These are phyloP conservation scores for Vanrija sp. DNA, from an alignment of 1,284 basidiomycete genomes.

Conservation along the genomic window DNA sequence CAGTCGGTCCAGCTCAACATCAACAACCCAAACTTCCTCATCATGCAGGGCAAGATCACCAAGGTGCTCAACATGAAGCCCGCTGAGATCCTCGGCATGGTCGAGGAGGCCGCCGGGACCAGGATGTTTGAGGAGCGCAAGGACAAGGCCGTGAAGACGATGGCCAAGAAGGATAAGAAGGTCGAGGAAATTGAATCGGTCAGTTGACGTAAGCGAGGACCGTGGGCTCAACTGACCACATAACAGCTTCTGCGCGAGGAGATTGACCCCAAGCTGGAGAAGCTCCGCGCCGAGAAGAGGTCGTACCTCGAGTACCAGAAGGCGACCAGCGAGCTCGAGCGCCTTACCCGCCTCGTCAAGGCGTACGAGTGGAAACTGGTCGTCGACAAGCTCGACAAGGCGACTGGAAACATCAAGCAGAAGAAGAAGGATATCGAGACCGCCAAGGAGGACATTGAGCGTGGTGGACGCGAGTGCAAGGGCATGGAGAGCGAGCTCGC, in stretches of 20 bases:
- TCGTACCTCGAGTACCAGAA: conserved; percentile 90
- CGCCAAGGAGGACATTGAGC: conserved; percentile 44
- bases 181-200: conserved; percentile 79
- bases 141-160: conserved; percentile 94
- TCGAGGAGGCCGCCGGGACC: conserved; percentile 97
- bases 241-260: conserved; percentile 71
- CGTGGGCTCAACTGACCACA: not conserved
- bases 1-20: conserved; percentile 98
- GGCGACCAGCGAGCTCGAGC: conserved; percentile 80
- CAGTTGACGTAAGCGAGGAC: conserved; percentile 17
- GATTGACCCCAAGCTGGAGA: conserved; percentile 91
- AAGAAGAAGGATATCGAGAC: conserved; percentile 37
- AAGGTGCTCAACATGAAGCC: conserved; percentile 99
- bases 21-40: conserved; percentile 99
- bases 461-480: conserved; percentile 53
- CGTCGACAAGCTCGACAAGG: conserved; percentile 56
- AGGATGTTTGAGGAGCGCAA: conserved; percentile 99
- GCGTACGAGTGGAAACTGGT: conserved; percentile 87
- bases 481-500: conserved; percentile 60
- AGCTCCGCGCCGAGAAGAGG: conserved; percentile 83
- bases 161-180: conserved; percentile 96
- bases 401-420: conserved; percentile 40
- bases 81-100: conserved; percentile 95
- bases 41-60: conserved; percentile 97
- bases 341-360: conserved; percentile 74